Base-by-base conservation (phyloP, 2,329 filamentous ascomycete species). In the Claviceps cyperi region DNA sequence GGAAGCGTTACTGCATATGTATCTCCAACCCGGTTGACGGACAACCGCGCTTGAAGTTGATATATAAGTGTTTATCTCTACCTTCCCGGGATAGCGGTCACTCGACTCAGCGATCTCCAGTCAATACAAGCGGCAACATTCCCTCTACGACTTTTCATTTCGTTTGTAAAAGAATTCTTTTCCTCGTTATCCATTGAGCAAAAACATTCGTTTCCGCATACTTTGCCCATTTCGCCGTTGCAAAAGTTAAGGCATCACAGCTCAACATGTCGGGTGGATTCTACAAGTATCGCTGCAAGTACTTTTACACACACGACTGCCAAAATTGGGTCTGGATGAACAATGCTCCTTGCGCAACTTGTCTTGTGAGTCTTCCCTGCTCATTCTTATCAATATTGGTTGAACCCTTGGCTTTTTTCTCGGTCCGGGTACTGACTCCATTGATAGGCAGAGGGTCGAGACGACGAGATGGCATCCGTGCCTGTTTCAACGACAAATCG, bases 261-360 rank as follows among this genome's bases (percentile, higher is more conserved):
- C 28, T 22, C 52, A 56, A 51, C 55, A 64, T 64, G 62, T 63
- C 60, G 45, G 59, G 62, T 54, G 69, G 71, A 38, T 74, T 69
- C 53, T 76, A 75, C 59, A 75, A 71, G 63, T 77, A 74, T 60
- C 68, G 71, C 41, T 77, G 74, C 69, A 77, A 75, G 62, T 73
- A 76, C 64, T 76, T 73, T 56, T 69, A 69, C 51, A 68, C 70
- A 32, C 66, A 74, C 57, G 70, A 75, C 54, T 76, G 74, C 55
- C 67, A 64, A 5, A 72, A 77, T 55, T 77, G 74, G 74, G 74
- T 77, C 11, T 76, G 72, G 62, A 68, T 76, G 17, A 72, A 75
- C 49, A 69, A 73, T 49, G 65, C 69, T 37, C 64, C 72, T 11
- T 77, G 74, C 59, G 64, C 72, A 49, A 64, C 62, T 53, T 77